Evolutionary conservation across 805 yeast genomes (phyloP), one percentile per base, ranked within the genome.

Genomic region (Teunomyces tritomae): DNA sequence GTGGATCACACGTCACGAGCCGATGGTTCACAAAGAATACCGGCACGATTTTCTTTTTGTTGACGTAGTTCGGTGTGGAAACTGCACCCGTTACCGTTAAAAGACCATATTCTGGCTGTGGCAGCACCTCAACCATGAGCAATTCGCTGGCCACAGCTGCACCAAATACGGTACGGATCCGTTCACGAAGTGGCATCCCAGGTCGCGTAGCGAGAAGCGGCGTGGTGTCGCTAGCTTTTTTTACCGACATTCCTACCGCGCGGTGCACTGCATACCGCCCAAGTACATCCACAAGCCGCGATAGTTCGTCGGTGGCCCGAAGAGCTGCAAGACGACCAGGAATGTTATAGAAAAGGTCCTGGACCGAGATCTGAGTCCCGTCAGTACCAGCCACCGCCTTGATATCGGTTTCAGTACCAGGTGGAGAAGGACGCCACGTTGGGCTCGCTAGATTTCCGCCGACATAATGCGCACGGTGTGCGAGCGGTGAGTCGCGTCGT

Each of bases 311-410:
- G 52, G 74, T 74, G 0, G 87, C 76, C 47, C 76, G 75, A 42
- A 91, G 67, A 0, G 96, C 79, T 47, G 84, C 70, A 28, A 85
- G 66, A 42, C 99, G 74, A 0, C 96, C 80, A 0, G 96, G 94
- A 27, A 86, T 80, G 61, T 92, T 94, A 69, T 84, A 94, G 59
- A 94, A 94, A 47, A 94, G 69, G 62, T 94, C 96, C 62, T 90
- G 96, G 5, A 90, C 96, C 0, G 78, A 64, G 27, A 94, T 79
- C 51, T 84, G 89, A 0, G 99, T 94, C 0, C 99, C 99, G 41
- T 75, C 78, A 50, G 79, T 84, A 0, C 98, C 97, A 0, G 99
- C 99, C 1, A 81, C 75, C 0, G 96, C 89, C 52, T 76, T 77
- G 0, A 90, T 89, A 1, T 74, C 80, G 3, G 61, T 36, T 13